Evolutionary conservation across 2,329 filamentous ascomycete genomes (phyloP).

Genomic region (Fusarium staphyleae): DNA sequence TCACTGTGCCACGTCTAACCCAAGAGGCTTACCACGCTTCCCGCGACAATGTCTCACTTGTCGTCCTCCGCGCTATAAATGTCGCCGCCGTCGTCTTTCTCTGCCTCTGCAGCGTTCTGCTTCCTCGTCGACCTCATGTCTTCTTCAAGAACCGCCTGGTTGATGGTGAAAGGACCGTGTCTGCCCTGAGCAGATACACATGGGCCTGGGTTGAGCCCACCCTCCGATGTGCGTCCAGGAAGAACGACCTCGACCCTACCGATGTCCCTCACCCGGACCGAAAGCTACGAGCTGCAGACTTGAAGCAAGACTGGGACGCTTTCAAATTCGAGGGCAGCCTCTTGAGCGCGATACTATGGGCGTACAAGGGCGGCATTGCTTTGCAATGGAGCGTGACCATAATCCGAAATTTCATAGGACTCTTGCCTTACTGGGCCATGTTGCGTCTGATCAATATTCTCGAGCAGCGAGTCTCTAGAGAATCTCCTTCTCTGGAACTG

Average conservation of each 20-base stretch:
- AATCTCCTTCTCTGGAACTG: conserved; percentile 58
- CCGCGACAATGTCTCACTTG: conserved; percentile 48
- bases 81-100: conserved; percentile 55
- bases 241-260: conserved; percentile 65
- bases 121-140: conserved; percentile 74
- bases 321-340: conserved; percentile 59
- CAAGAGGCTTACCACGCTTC: conserved; percentile 44
- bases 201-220: conserved; percentile 69
- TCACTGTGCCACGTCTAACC: conserved; percentile 56
- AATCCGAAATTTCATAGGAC: conserved; percentile 63
- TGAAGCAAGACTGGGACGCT: conserved; percentile 57
- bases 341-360: conserved; percentile 65
- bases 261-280: conserved; percentile 70
- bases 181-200: conserved; percentile 67
- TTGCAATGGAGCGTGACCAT: conserved; percentile 67
- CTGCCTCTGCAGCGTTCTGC: conserved; percentile 56
- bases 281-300: conserved; percentile 58
- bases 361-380: conserved; percentile 63
- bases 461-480: conserved; percentile 59
- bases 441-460: conserved; percentile 70
- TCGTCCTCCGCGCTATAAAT: conserved; percentile 57
- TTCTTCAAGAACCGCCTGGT: conserved; percentile 65
- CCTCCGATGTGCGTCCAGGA: conserved; percentile 61
- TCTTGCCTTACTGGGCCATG: conserved; percentile 74
- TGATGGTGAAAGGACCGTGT: conserved; percentile 68